Evolutionary conservation across 1,284 basidiomycete genomes (phyloP).

Genomic region (Fomitopsis palustris): DNA sequence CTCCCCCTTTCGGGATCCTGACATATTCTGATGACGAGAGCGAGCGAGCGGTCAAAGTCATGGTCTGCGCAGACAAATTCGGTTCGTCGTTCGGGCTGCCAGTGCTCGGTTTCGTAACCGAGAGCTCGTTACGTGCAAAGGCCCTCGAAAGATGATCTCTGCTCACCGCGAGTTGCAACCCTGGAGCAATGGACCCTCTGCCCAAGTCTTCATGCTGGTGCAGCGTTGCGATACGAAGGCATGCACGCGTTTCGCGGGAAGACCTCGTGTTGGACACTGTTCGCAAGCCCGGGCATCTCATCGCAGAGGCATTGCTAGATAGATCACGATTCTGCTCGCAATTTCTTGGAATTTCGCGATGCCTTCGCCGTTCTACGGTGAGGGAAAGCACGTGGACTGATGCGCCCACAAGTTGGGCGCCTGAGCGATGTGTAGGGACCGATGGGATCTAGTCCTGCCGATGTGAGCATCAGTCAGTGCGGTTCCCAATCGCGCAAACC

Average conservation of each 20-base stretch:
- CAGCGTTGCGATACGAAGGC: conserved; percentile 26
- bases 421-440: not conserved
- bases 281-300: too few relatives aligned
- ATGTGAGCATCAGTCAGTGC: conserved; percentile 1
- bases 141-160: too few relatives aligned
- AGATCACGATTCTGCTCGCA: too few relatives aligned
- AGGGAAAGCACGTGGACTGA: conserved; percentile 22
- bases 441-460: conserved; percentile 6
- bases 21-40: conserved; percentile 2
- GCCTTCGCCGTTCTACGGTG: not conserved
- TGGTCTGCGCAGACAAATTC: conserved; percentile 13
- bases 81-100: conserved; percentile 15
- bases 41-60: not conserved
- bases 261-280: too few relatives aligned
- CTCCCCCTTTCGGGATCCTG: not conserved
- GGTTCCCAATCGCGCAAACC: not conserved
- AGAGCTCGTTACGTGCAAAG: too few relatives aligned
- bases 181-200: not conserved
- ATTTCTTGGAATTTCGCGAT: too few relatives aligned
- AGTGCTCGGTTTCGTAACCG: not conserved
- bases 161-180: too few relatives aligned
- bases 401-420: not conserved
- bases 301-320: too few relatives aligned
- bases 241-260: too few relatives aligned
- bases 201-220: conserved; percentile 33